A percentile compares a stretch with the other conserved stretches of the same genome.
Conservation (phyloP, 2,329 filamentous ascomycete species). For the Albifimbria verrucaria region DNA sequence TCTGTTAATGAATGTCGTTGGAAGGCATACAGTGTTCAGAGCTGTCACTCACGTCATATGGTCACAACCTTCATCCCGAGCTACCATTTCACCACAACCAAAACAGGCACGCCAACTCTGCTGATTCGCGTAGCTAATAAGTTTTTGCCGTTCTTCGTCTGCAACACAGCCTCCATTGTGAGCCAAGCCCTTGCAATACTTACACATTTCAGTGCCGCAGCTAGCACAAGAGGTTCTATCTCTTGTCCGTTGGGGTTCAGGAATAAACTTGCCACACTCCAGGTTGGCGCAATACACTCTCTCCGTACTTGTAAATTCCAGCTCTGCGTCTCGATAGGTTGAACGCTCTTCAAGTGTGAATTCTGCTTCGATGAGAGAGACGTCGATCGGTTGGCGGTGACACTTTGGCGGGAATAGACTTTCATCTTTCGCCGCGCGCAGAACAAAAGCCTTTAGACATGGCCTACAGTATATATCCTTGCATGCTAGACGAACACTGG, state of each 20-base stretch:
- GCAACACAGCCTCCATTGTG: not conserved
- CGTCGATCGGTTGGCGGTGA: slow-evolving; percentile 5
- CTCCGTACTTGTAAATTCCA: not conserved
- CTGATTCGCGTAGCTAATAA: not conserved
- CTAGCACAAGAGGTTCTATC: not conserved
- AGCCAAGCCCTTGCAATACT: not conserved
- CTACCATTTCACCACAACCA: slow-evolving; percentile 8
- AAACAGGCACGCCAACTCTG: slow-evolving; percentile 6
- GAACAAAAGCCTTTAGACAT: slow-evolving; percentile 8
- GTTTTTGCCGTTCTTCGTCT: not conserved
- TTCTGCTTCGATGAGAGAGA: slow-evolving; percentile 2
- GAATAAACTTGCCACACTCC: not conserved
- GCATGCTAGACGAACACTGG: slow-evolving; percentile 1
- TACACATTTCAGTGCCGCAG: not conserved
- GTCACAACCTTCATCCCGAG: slow-evolving; percentile 8
- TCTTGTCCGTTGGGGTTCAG: not conserved
- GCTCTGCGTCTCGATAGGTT: not conserved
- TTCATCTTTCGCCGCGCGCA: slow-evolving; percentile 7
- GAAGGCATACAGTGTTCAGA: not conserved
- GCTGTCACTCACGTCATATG: slow-evolving; percentile 8
- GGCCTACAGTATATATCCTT: slow-evolving; percentile 8
- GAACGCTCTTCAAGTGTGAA: not conserved
- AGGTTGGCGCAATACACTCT: not conserved
- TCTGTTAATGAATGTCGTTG: not conserved
- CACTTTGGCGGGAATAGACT: slow-evolving; percentile 9